These are phyloP conservation scores for Xylaria sp. DNA, from an alignment of 2,329 filamentous ascomycete species.

Conservation along the genomic window DNA sequence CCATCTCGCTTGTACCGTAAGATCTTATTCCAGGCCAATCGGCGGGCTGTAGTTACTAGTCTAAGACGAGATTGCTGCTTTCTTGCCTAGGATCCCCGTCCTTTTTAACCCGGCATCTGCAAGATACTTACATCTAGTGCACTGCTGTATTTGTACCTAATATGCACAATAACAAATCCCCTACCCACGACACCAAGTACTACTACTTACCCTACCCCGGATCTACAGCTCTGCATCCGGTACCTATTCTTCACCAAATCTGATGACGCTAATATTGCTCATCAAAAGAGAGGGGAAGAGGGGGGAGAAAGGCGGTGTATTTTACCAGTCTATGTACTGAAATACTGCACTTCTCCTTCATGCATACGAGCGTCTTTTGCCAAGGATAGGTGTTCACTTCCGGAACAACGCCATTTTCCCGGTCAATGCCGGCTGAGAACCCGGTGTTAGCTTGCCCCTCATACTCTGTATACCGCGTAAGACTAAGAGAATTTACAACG, in stretches of 20 bases:
- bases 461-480: constrained; percentile 7
- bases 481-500: background rate
- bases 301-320: constrained; percentile 23
- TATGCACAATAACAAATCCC: constrained; percentile 28
- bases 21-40: constrained; percentile 33
- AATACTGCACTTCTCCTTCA: constrained; percentile 2
- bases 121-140: constrained; percentile 3
- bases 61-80: constrained; percentile 27
- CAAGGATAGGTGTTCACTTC: background rate
- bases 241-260: constrained; percentile 12
- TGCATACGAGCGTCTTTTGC: constrained; percentile 5
- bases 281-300: constrained; percentile 14
- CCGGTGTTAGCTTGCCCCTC: constrained; percentile 8
- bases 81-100: constrained; percentile 20
- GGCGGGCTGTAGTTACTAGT: constrained; percentile 18
- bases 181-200: constrained; percentile 16
- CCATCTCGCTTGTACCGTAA: constrained; percentile 31
- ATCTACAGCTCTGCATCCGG: constrained; percentile 16
- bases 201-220: constrained; percentile 28
- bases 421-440: constrained; percentile 30
- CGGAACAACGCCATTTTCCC: constrained; percentile 23
- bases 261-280: constrained; percentile 22
- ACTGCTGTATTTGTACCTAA: background rate
- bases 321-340: background rate
- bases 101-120: constrained; percentile 24